phyloP scores from a whole-genome alignment of 2,329 filamentous ascomycete genomes.

The Trichophyton mentagrophytes region DNA sequence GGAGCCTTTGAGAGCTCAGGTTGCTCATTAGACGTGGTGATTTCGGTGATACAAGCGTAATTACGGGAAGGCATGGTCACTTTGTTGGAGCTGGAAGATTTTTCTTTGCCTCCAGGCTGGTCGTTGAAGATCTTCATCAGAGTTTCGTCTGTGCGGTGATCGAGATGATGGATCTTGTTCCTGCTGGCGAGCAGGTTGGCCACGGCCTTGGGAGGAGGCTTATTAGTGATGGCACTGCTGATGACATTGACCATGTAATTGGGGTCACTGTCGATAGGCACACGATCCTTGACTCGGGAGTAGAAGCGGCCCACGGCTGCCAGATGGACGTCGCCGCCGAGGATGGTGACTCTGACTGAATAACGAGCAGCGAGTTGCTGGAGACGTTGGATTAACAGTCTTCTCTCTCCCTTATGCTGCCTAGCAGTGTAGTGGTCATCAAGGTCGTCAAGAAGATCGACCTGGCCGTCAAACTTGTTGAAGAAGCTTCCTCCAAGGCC shows the following conservation, averaged over 20 bases:
- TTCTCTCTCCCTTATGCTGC: slow-evolving; percentile 82
- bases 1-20: slow-evolving; percentile 16
- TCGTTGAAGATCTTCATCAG: slow-evolving; percentile 50
- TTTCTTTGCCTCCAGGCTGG: slow-evolving; percentile 44
- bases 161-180: slow-evolving; percentile 55
- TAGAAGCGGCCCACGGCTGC: slow-evolving; percentile 55
- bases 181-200: slow-evolving; percentile 50
- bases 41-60: slow-evolving; percentile 51
- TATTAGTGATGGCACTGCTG: slow-evolving; percentile 54
- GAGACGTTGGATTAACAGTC: slow-evolving; percentile 53
- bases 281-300: slow-evolving; percentile 44
- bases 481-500: slow-evolving; percentile 75
- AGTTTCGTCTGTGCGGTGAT: slow-evolving; percentile 51
- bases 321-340: slow-evolving; percentile 53
- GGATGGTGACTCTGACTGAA: slow-evolving; percentile 47
- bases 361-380: slow-evolving; percentile 46
- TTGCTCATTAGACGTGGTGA: slow-evolving; percentile 16
- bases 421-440: slow-evolving; percentile 73
- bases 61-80: slow-evolving; percentile 68
- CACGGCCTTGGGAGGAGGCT: slow-evolving; percentile 51
- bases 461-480: slow-evolving; percentile 78
- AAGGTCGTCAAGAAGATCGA: slow-evolving; percentile 52
- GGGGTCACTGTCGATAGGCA: slow-evolving; percentile 46
- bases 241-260: slow-evolving; percentile 54
- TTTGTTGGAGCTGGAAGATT: slow-evolving; percentile 62